Evolutionary conservation across 2,329 filamentous ascomycete genomes (phyloP).

Genomic region (Alternaria sp.): DNA sequence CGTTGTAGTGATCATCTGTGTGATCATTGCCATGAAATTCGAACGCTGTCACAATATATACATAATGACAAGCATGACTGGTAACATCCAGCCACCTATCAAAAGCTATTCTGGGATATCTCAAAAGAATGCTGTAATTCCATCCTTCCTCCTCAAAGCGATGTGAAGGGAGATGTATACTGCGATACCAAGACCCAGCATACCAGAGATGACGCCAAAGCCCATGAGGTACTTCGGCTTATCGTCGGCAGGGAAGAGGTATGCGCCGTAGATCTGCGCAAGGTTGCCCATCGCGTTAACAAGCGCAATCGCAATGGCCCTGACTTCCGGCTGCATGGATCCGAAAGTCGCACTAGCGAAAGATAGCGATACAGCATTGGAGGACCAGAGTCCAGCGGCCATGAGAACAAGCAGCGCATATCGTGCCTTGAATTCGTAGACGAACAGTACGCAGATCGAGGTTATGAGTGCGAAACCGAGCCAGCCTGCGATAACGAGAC

Average conservation of each 20-base stretch:
- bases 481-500: slow-evolving; percentile 58
- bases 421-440: slow-evolving; percentile 60
- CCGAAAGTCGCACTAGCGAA: slow-evolving; percentile 61
- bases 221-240: slow-evolving; percentile 53
- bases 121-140: slow-evolving; percentile 12
- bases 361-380: slow-evolving; percentile 59
- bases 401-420: slow-evolving; percentile 64
- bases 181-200: slow-evolving; percentile 39
- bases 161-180: slow-evolving; percentile 41
- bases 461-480: slow-evolving; percentile 51
- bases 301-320: slow-evolving; percentile 60
- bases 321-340: slow-evolving; percentile 56
- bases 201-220: slow-evolving; percentile 31
- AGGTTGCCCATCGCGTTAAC: slow-evolving; percentile 63
- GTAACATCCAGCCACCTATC: neutral
- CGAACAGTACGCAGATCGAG: slow-evolving; percentile 47
- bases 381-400: slow-evolving; percentile 61
- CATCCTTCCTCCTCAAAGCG: slow-evolving; percentile 32
- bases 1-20: neutral
- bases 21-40: neutral
- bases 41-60: neutral
- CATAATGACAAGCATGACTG: neutral
- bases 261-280: slow-evolving; percentile 62
- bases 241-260: slow-evolving; percentile 59
- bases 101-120: neutral